These are phyloP conservation scores for Tetraselmis chui DNA, from an alignment of 139 green algal genomes.

Conservation along the genomic window DNA sequence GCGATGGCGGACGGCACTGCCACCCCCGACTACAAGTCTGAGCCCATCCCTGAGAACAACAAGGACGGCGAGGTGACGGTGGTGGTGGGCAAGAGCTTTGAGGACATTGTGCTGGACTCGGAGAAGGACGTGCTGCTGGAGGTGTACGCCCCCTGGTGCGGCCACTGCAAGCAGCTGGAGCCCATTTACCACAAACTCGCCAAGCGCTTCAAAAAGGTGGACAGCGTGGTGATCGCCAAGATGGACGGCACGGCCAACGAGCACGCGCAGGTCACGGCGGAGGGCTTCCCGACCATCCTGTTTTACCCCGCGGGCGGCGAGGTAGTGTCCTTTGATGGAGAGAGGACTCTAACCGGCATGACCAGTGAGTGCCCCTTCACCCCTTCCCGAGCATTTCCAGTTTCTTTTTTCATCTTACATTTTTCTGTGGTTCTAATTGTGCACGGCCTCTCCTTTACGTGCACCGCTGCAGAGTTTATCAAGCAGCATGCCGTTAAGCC, in stretches of 20 bases:
- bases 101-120: constrained; percentile 50
- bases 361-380: too few relatives aligned
- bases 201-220: constrained; percentile 66
- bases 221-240: constrained; percentile 67
- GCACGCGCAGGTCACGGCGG: constrained; percentile 51
- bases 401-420: too few relatives aligned
- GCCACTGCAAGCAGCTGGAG: constrained; percentile 79
- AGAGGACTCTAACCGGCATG: background rate
- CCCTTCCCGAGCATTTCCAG: too few relatives aligned
- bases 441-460: too few relatives aligned
- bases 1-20: constrained; percentile 45
- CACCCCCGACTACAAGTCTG: constrained; percentile 48
- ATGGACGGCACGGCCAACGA: constrained; percentile 76
- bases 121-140: constrained; percentile 69
- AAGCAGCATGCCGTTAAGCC: constrained; percentile 49
- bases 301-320: constrained; percentile 44
- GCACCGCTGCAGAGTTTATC: too few relatives aligned
- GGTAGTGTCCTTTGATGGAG: background rate
- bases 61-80: constrained; percentile 33
- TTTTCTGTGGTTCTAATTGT: too few relatives aligned
- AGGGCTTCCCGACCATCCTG: constrained; percentile 63
- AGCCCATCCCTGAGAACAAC: constrained; percentile 39
- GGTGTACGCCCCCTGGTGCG: constrained; percentile 84
- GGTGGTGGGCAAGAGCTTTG: constrained; percentile 67
- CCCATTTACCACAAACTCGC: constrained; percentile 79